phyloP scores from a whole-genome alignment of 495 filamentous ascomycete species.

The Xanthoparmelia taractica region DNA sequence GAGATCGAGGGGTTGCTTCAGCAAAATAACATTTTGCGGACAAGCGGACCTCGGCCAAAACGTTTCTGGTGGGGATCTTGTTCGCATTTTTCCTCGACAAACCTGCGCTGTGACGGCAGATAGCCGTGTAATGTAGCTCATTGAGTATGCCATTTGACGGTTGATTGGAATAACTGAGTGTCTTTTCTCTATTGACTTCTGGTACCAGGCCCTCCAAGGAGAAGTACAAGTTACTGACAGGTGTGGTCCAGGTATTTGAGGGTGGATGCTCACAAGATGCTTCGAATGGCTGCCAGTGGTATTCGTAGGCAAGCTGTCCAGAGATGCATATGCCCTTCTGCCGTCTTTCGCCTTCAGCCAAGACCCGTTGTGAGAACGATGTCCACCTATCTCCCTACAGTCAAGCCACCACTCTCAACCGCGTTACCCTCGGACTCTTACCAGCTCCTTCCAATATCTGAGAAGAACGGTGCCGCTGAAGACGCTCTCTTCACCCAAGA shows the following conservation, averaged over 20 bases:
- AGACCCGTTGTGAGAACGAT: background rate
- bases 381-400: slow-evolving; percentile 27
- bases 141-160: background rate
- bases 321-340: background rate
- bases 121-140: background rate
- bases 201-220: too few species aligned
- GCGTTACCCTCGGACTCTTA: slow-evolving; percentile 61
- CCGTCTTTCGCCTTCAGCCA: background rate
- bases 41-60: background rate
- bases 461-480: slow-evolving; percentile 71
- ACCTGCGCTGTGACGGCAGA: too few species aligned
- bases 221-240: too few species aligned
- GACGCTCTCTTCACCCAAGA: slow-evolving; percentile 73
- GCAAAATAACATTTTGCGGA: background rate
- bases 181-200: too few species aligned
- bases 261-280: background rate
- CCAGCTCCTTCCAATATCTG: slow-evolving; percentile 64
- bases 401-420: slow-evolving; percentile 41
- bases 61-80: too few species aligned
- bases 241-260: too few species aligned
- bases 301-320: background rate
- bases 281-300: background rate
- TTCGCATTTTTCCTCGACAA: too few species aligned
- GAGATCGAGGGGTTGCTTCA: too few species aligned
- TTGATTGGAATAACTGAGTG: too few species aligned